phyloP scores from a whole-genome alignment of 2,329 filamentous ascomycete species.

The Trichophyton rubrum region DNA sequence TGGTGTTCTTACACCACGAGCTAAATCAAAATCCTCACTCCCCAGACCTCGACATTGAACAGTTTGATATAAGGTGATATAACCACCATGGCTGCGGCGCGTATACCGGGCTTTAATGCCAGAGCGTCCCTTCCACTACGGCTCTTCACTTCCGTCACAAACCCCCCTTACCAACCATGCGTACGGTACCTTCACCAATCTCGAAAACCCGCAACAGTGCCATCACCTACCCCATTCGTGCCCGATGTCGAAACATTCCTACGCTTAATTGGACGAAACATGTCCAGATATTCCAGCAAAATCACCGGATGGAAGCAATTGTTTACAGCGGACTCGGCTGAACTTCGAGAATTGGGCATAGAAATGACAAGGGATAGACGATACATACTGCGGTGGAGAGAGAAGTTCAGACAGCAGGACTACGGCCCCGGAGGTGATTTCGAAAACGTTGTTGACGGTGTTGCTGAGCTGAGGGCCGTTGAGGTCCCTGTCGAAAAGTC shows the following conservation, averaged over 20 bases:
- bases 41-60: not conserved
- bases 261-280: conserved; percentile 75
- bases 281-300: conserved; percentile 71
- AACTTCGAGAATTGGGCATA: conserved; percentile 72
- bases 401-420: conserved; percentile 65
- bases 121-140: conserved; percentile 6
- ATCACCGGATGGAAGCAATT: conserved; percentile 83
- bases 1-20: not conserved
- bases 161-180: conserved; percentile 17
- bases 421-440: conserved; percentile 77
- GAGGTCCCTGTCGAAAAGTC: conserved; percentile 34
- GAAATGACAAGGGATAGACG: conserved; percentile 71
- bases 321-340: conserved; percentile 64
- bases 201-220: conserved; percentile 38
- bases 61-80: not conserved
- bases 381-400: conserved; percentile 79
- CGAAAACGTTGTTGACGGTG: conserved; percentile 53
- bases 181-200: conserved; percentile 33
- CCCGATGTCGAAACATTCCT: conserved; percentile 80
- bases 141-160: conserved; percentile 14
- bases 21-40: not conserved
- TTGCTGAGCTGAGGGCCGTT: conserved; percentile 46
- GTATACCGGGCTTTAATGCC: conserved; percentile 2
- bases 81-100: not conserved
- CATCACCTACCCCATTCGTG: conserved; percentile 68